Conservation (phyloP, 2,329 filamentous ascomycete genomes). For the Pseudogymnoascus sp. region DNA sequence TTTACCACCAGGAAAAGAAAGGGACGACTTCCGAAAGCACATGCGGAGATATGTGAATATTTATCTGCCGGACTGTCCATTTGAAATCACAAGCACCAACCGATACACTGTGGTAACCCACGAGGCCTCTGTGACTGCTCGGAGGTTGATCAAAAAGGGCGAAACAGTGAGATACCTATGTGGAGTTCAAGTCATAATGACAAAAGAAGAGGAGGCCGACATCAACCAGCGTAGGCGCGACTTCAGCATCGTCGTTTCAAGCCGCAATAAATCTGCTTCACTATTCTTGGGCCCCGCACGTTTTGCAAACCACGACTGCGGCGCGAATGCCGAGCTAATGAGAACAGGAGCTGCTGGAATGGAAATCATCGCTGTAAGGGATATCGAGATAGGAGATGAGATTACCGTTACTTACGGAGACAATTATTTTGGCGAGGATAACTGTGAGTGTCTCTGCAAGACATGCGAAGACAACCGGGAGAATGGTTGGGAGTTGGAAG, state of each 20-base stretch:
- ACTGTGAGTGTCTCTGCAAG: conserved; percentile 86
- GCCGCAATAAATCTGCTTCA: conserved; percentile 79
- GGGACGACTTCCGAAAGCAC: conserved; percentile 77
- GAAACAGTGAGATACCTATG: conserved; percentile 85
- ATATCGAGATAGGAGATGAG: conserved; percentile 82
- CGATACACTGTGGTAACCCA: conserved; percentile 86
- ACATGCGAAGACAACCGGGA: conserved; percentile 67
- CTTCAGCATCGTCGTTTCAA: conserved; percentile 94
- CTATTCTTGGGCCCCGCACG: conserved; percentile 91
- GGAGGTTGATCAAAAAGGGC: conserved; percentile 68
- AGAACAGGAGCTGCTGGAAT: conserved; percentile 81
- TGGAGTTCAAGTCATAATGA: conserved; percentile 87
- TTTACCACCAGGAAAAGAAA: conserved; percentile 67
- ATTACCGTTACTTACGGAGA: conserved; percentile 95
- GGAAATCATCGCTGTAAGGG: conserved; percentile 73
- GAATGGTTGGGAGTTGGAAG: conserved; percentile 72
- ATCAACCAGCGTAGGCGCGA: conserved; percentile 78
- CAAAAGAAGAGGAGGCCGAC: conserved; percentile 77
- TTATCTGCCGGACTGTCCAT: conserved; percentile 87
- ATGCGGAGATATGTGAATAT: conserved; percentile 86
- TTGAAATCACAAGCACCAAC: conserved; percentile 89
- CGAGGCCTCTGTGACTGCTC: conserved; percentile 79
- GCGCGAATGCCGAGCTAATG: conserved; percentile 79
- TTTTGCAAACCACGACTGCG: conserved; percentile 95
- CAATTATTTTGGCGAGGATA: conserved; percentile 90